Percentiles rank a stretch among this genome's conserved stretches.
These are phyloP conservation scores for Pneumocystis canis DNA, from an alignment of 1,139 yeast genomes.

Conservation along the genomic window DNA sequence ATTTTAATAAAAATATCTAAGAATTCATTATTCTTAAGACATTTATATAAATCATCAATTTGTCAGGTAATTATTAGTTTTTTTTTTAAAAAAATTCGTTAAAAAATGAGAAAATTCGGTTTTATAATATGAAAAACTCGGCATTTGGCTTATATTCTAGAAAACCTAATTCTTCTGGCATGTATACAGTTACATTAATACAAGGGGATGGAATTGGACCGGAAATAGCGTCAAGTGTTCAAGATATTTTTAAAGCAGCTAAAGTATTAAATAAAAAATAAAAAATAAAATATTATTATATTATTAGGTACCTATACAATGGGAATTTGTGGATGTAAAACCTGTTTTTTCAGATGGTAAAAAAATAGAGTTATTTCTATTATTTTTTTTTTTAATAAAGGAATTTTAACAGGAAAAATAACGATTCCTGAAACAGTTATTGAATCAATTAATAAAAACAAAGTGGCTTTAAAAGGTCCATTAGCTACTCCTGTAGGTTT, in stretches of 20 bases:
- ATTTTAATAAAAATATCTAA: not conserved
- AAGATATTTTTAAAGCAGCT: constrained; percentile 83
- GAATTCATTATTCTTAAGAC: not conserved
- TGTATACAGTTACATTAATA: constrained; percentile 84
- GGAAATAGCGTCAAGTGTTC: constrained; percentile 66
- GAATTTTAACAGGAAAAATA: constrained; percentile 41
- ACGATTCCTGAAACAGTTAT: constrained; percentile 88
- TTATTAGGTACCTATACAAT: constrained; percentile 66
- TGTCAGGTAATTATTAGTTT: not conserved
- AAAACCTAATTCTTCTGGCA: constrained; percentile 25
- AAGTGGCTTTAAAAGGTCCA: constrained; percentile 94
- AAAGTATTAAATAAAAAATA: constrained; percentile 21
- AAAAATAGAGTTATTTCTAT: not conserved
- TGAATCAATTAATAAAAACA: constrained; percentile 78
- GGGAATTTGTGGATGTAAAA: constrained; percentile 95
- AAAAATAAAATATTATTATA: not conserved
- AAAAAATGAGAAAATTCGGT: not conserved
- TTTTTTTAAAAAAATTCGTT: not conserved
- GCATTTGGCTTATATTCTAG: not conserved
- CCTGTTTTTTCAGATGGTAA: constrained; percentile 67
- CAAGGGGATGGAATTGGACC: constrained; percentile 96
- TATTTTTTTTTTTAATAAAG: not conserved
- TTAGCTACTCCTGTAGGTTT: constrained; percentile 67
- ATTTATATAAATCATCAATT: not conserved
- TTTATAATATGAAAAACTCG: not conserved